Evolutionary conservation across 164 flowering plant species (phyloP).

Genomic region (Euptelea pleiosperma): DNA sequence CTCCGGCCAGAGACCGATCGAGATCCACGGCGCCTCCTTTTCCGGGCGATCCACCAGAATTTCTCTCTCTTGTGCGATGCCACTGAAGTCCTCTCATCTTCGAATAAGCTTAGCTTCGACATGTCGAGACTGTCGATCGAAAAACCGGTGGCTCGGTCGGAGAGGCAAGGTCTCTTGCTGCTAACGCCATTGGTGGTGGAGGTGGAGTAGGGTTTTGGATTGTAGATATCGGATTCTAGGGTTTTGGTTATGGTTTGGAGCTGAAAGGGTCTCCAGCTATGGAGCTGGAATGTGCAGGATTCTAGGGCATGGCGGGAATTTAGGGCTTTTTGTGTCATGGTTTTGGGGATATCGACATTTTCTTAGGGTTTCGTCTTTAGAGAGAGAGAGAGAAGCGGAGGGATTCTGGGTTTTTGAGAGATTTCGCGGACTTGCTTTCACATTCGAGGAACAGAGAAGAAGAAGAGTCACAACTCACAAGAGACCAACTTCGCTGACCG

Average conservation of each 20-base stretch:
- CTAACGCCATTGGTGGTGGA: constrained; percentile 18
- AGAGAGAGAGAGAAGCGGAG: not conserved
- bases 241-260: constrained; percentile 32
- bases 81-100: constrained; percentile 38
- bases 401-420: not conserved
- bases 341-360: not conserved
- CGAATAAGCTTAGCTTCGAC: constrained; percentile 58
- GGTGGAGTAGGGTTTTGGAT: constrained; percentile 21
- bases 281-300: constrained; percentile 72
- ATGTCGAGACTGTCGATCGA: constrained; percentile 48
- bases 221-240: constrained; percentile 25
- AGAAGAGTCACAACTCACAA: too few relatives aligned
- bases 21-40: constrained; percentile 73
- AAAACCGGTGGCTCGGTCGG: constrained; percentile 57
- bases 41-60: constrained; percentile 46
- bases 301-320: constrained; percentile 52
- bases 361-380: constrained; percentile 2
- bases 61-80: constrained; percentile 24
- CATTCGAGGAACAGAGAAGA: too few relatives aligned
- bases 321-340: constrained; percentile 48
- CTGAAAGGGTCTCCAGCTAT: constrained; percentile 75
- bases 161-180: constrained; percentile 65
- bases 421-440: too few relatives aligned
- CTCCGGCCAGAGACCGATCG: constrained; percentile 84
- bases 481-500: too few relatives aligned